These are phyloP conservation scores for Sclerotiophoma versabilis DNA, from an alignment of 2,329 filamentous ascomycete genomes.

Conservation along the genomic window DNA sequence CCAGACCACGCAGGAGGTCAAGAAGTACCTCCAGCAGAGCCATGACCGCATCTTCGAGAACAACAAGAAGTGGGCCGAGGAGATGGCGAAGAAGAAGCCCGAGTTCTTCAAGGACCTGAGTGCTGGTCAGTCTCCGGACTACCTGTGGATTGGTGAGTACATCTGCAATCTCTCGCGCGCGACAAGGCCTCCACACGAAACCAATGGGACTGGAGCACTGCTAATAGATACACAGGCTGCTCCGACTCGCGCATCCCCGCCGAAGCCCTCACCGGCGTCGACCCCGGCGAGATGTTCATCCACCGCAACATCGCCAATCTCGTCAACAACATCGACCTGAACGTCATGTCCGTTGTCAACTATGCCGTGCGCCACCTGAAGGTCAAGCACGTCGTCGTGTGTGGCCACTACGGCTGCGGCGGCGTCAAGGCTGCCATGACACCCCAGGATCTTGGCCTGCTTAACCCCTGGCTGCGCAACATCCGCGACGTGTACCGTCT, in stretches of 20 bases:
- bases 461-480: constrained; percentile 78
- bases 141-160: constrained; percentile 60
- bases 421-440: constrained; percentile 70
- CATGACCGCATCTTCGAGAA: constrained; percentile 74
- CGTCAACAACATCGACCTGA: constrained; percentile 51
- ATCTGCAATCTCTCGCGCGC: neutral
- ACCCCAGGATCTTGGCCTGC: constrained; percentile 71
- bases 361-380: constrained; percentile 52
- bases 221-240: constrained; percentile 39
- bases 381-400: constrained; percentile 74
- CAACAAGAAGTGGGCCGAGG: constrained; percentile 70
- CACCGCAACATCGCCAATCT: constrained; percentile 49
- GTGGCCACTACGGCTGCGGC: constrained; percentile 72
- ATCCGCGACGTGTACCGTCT: constrained; percentile 77
- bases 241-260: constrained; percentile 51
- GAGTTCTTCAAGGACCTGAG: constrained; percentile 70
- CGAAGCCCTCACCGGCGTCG: constrained; percentile 51
- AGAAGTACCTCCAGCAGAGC: constrained; percentile 65
- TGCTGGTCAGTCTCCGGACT: constrained; percentile 72
- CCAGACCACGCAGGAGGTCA: constrained; percentile 33
- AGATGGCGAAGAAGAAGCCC: constrained; percentile 66
- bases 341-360: constrained; percentile 52
- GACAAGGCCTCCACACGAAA: neutral
- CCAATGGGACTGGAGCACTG: neutral
- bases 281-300: constrained; percentile 45